Conservation (phyloP, 2,329 filamentous ascomycete species). For the Delphinella strobiligena region DNA sequence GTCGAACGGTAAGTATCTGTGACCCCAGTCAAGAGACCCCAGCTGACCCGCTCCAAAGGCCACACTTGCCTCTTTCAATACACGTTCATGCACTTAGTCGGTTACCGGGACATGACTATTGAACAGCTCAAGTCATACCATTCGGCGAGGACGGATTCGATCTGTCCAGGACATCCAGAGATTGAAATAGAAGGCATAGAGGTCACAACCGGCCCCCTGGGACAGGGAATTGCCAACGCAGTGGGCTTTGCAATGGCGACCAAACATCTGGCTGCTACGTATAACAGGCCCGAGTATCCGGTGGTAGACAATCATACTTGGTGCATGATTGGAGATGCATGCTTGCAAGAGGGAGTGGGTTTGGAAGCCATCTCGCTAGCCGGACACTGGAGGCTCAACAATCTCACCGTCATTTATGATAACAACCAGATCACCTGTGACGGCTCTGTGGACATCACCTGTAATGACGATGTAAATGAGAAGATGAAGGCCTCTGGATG, state of each 20-base stretch:
- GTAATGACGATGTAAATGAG: conserved; percentile 43
- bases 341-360: conserved; percentile 45
- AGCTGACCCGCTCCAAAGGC: too few relatives aligned
- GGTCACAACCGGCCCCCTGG: conserved; percentile 47
- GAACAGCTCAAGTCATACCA: conserved; percentile 43
- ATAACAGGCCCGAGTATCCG: conserved; percentile 38
- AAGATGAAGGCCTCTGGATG: conserved; percentile 46
- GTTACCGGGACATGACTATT: conserved; percentile 43
- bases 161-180: conserved; percentile 40
- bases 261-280: conserved; percentile 43
- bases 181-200: conserved; percentile 47
- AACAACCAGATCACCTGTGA: conserved; percentile 51
- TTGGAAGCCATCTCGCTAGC: conserved; percentile 48
- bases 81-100: conserved; percentile 38
- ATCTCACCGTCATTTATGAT: conserved; percentile 46
- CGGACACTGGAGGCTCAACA: conserved; percentile 43
- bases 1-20: conserved; percentile 44
- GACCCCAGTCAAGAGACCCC: too few relatives aligned
- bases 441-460: conserved; percentile 40
- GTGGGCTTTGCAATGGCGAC: conserved; percentile 48
- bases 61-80: conserved; percentile 48
- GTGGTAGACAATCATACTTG: conserved; percentile 41
- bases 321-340: conserved; percentile 48
- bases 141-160: conserved; percentile 32
- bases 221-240: conserved; percentile 47